Evolutionary conservation across 1,284 basidiomycete species (phyloP), one percentile per base, ranked within the genome.

Genomic region (Sanguinoderma infundibulare): DNA sequence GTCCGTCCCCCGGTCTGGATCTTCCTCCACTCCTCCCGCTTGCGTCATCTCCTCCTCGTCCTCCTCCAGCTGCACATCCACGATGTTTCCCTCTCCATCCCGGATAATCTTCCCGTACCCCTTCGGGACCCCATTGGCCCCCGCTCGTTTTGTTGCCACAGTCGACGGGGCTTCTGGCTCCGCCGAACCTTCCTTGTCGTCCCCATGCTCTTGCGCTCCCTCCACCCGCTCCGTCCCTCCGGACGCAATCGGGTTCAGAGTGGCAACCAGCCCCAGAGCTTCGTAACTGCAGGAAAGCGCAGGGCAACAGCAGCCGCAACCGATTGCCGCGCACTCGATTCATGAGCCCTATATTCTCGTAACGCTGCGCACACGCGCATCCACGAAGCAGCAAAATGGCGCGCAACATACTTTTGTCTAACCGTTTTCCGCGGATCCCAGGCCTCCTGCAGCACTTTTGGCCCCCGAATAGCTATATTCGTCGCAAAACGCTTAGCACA

Each of bases 401-500:
- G 38, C 42, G 51, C 49, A 81, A 51, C 90, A 72, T 73, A 97
- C 95, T 98, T 98, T 84, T 98, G 96, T 67, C 87, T 85, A 28
- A 97, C 90, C 7, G 96, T 99, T 79, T 94, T 95, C 63, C 81
- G 83, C 68, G 86, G 87, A 76, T 98, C 93, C 96, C 96, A 98
- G 54, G 87, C 86, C 51, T 93, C 89, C 72, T 93, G 92, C 59
- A 98, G 80, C 17, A 86, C 80, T 73, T 92, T 90, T 1, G 95
- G 93, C 0, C 93, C 96, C 61, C 89, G 86, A 62, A 98, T 89
- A 14, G 90, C 91, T 94, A 68, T 53, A 61, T 58, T 63, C 61
- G 59, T 55, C 54, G 53, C 53, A 44, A 44, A 55, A 57, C 46
- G 59, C 55, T 64, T 40, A 65, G 61, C 53, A 42, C 61, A 60